phyloP scores from a whole-genome alignment of 2,329 filamentous ascomycete genomes.

The Xylaria sp. region DNA sequence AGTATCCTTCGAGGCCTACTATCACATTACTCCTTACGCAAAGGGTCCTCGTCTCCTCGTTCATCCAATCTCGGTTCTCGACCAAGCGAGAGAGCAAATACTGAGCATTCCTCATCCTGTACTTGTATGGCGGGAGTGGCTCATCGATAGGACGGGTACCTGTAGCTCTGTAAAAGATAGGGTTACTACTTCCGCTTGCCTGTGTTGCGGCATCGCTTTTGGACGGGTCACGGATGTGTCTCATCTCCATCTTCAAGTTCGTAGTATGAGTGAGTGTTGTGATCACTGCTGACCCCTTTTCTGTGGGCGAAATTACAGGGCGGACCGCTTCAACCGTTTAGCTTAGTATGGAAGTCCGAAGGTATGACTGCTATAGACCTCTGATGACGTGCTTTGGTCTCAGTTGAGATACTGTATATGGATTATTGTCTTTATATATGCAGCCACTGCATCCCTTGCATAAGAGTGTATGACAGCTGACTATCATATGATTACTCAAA shows the following conservation, averaged over 20 bases:
- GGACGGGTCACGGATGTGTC: background rate
- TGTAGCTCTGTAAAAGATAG: constrained; percentile 17
- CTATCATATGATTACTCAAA: background rate
- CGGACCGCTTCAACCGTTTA: background rate
- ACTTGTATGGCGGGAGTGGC: constrained; percentile 21
- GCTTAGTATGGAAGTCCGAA: background rate
- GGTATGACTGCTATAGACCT: background rate
- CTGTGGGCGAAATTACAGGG: background rate
- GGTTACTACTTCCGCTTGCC: background rate
- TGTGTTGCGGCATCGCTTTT: background rate
- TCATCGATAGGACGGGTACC: constrained; percentile 23
- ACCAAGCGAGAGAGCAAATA: background rate
- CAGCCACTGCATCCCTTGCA: background rate
- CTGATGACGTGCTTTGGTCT: background rate
- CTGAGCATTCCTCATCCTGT: background rate
- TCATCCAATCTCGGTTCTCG: background rate
- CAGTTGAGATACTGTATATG: background rate
- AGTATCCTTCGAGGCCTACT: background rate
- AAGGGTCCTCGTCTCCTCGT: background rate
- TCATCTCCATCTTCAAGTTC: background rate
- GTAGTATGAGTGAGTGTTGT: background rate
- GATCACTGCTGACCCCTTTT: background rate
- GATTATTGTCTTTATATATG: background rate
- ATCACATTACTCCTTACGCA: background rate
- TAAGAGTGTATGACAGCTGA: background rate